phyloP scores from a whole-genome alignment of 257 asterid genomes.

The Plantago elongata region DNA sequence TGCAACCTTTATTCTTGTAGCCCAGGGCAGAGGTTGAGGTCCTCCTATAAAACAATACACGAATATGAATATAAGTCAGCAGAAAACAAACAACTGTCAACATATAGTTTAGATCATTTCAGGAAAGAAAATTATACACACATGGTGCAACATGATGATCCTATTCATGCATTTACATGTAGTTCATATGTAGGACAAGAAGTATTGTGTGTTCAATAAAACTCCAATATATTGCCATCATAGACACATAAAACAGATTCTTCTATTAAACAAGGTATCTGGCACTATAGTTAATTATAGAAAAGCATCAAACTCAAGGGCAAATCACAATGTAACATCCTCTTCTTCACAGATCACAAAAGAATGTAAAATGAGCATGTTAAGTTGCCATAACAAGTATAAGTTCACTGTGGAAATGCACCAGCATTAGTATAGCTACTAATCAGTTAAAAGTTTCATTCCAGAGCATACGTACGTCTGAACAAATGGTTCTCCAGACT shows the following conservation, averaged over 20 bases:
- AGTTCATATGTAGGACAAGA: too few species aligned
- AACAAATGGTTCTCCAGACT: conserved; percentile 94
- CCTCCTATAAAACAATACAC: conserved; percentile 54
- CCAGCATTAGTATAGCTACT: too few species aligned
- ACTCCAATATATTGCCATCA: too few species aligned
- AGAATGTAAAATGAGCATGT: neutral
- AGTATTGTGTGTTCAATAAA: too few species aligned
- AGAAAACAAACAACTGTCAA: neutral
- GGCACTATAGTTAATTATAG: neutral
- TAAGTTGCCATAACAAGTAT: neutral
- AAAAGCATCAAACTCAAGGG: neutral
- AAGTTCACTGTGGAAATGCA: neutral
- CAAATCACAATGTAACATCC: neutral
- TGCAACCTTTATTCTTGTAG: conserved; percentile 86
- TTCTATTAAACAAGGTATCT: too few species aligned
- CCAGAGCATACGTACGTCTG: conserved; percentile 51
- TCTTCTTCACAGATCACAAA: neutral
- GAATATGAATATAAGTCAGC: neutral
- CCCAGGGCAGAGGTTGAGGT: conserved; percentile 79
- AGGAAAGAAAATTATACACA: too few species aligned
- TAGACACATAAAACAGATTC: too few species aligned
- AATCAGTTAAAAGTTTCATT: neutral
- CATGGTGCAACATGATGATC: too few species aligned
- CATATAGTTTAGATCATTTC: neutral
- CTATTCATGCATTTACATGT: too few species aligned